Evolutionary conservation across 129 eudicot genomes (phyloP).

Genomic region (Smallanthus sonchifolius): DNA sequence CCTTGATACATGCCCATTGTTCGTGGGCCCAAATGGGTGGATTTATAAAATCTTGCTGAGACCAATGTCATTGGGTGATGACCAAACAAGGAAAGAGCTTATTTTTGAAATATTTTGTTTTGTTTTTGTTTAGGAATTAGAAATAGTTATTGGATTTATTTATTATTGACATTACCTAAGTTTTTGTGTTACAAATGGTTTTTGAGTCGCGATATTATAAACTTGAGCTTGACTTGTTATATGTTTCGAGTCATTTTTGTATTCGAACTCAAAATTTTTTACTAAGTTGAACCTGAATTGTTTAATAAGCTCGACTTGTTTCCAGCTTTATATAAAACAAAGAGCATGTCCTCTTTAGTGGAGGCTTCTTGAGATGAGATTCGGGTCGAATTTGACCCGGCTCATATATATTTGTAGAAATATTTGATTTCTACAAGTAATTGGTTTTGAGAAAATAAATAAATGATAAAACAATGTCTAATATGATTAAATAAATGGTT

Average conservation of each 20-base stretch:
- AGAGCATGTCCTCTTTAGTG: too few species aligned
- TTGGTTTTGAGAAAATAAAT: neutral
- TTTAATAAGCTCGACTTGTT: too few species aligned
- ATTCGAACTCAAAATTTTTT: neutral
- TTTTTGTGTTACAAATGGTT: neutral
- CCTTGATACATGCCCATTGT: constrained; percentile 15
- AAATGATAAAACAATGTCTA: neutral
- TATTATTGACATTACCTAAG: constrained; percentile 24
- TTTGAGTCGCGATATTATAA: neutral
- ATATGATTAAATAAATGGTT: neutral
- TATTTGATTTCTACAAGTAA: neutral
- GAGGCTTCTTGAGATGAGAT: too few species aligned
- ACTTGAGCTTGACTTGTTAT: neutral
- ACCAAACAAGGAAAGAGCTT: constrained; percentile 19
- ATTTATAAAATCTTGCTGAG: constrained; percentile 11
- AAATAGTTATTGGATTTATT: constrained; percentile 48
- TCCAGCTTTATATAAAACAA: too few species aligned
- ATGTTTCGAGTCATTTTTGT: neutral
- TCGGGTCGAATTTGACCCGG: neutral
- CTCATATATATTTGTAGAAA: neutral
- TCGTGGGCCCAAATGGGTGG: constrained; percentile 20
- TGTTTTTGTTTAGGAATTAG: constrained; percentile 16
- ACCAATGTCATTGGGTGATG: constrained; percentile 17
- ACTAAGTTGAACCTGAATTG: neutral
- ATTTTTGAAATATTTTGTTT: constrained; percentile 24